Base-by-base conservation (phyloP, 495 filamentous ascomycete species). In the Hypomontagnella monticulosa region DNA sequence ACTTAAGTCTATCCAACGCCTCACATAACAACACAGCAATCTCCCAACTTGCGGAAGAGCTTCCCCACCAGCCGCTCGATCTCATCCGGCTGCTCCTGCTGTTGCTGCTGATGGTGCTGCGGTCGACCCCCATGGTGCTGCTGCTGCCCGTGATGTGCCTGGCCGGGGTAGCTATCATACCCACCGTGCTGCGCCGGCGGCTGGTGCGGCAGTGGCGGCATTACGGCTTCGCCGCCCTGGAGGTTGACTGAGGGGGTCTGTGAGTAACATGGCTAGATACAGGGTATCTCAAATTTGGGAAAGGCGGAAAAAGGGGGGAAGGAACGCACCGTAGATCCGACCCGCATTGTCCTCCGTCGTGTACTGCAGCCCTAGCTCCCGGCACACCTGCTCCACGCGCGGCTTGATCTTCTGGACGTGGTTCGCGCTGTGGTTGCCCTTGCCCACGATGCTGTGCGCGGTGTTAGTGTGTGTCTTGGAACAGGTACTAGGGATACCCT, bases 361-460 rank as follows among this genome's bases (percentile, higher is more conserved):
- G 74, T 90, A 97, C 66, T 92, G 84, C 19, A 98, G 79, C 0
- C 94, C 93, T 19, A 94, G 76, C 71, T 96, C 89, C 9, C 78
- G 84, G 73, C 93, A 97, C 46, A 98, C 78, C 67, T 90, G 81
- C 76, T 97, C 93, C 14, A 98, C 93, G 23, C 88, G 81, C 4
- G 95, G 95, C 75, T 93, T 97, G 72, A 99, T 86, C 80, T 95
- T 97, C 72, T 95, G 89, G 41, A 97, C 82, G 67, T 91, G 88
- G 57, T 87, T 82, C 1, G 75, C 79, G 23, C 87, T 91, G 77
- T 99, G 96, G 76, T 94, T 95, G 2, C 95, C 95, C 78, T 92
- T 97, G 42, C 95, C 95, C 18, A 98, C 96, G 72, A 99, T 97
- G 47, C 77, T 76, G 50, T 74, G 49, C 30, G 8, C 18, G 30